Evolutionary conservation across 495 filamentous ascomycete genomes (phyloP), one percentile per base, ranked within the genome.

Genomic region (Penicillium lividum): DNA sequence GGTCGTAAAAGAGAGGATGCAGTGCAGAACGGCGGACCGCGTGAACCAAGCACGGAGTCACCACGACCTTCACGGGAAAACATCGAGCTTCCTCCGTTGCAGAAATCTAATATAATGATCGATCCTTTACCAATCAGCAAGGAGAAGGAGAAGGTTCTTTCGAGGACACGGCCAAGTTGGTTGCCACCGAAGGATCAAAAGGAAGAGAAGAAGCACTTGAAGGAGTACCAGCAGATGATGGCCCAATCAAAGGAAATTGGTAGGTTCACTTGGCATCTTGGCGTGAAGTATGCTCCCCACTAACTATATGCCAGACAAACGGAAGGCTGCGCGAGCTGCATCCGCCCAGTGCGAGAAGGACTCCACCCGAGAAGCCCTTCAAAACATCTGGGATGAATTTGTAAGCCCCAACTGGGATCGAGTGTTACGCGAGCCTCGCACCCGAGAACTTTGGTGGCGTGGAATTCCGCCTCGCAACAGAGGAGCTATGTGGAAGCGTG

Each of bases 221-320:
- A 83, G 66, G 90, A 98, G 70, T 98, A 96, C 65, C 89, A 96
- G 69, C 84, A 80, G 65, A 98, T 98, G 90, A 95, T 97, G 90
- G 85, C 85, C 0, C 81, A 83, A 53, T 89, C 90, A 48, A 75
- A 84, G 33, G 91, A 96, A 73, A 83, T 88, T 45, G 83, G 85
- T 86, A 72, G 47, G 79, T 45, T 29, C 38, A 29, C 36, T 27
- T 7, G 9, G 38, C 2, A 9, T 34, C 1, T 25, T 4, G 13
- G 7, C 28, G n/a, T 42, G 3, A 59, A 2, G 7, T 47, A 15
- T 40, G n/a, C 43, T 27, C 7, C 46, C 56, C 29, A 59, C 49
- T 38, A 51, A 66, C 31, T 45, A 33, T 45, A 16, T 18, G 44
- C 2, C 57, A 77, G 81, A 84, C 42, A 80, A 77, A 58, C 72